Percentiles rank a stretch among this genome's conserved stretches.
These are phyloP conservation scores for Clitoria ternatea DNA, from an alignment of 306 rosid genomes.

Conservation along the genomic window DNA sequence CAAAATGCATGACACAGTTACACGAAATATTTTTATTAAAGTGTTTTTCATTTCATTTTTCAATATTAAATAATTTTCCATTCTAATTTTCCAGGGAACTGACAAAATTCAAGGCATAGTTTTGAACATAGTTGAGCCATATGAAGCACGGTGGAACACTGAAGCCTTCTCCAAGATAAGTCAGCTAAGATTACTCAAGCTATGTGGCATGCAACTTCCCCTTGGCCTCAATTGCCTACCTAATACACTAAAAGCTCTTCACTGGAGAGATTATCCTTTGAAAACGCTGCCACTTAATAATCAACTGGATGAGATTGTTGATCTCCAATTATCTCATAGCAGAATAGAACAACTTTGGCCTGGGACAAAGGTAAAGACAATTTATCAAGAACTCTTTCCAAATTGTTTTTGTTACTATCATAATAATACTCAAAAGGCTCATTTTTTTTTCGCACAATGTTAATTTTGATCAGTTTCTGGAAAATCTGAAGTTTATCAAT, in stretches of 20 bases:
- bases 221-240: slow-evolving; percentile 24
- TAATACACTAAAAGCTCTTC: slow-evolving; percentile 19
- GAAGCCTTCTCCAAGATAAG: slow-evolving; percentile 32
- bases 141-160: slow-evolving; percentile 14
- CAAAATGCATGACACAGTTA: too few species aligned
- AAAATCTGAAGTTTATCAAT: slow-evolving; percentile 15
- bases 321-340: slow-evolving; percentile 25
- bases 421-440: slow-evolving; percentile 4
- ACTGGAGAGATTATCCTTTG: slow-evolving; percentile 30
- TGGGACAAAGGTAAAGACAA: slow-evolving; percentile 23
- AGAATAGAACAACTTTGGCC: slow-evolving; percentile 31
- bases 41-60: background rate
- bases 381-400: background rate
- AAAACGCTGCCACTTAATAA: slow-evolving; percentile 22
- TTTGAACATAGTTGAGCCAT: slow-evolving; percentile 7
- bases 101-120: slow-evolving; percentile 31
- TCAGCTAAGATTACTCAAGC: slow-evolving; percentile 19
- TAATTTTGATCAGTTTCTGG: slow-evolving; percentile 12
- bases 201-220: slow-evolving; percentile 21
- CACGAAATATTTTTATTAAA: background rate
- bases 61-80: background rate
- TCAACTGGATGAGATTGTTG: slow-evolving; percentile 27
- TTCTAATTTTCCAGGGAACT: slow-evolving; percentile 27
- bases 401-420: background rate
- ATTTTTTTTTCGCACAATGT: background rate